Conservation (phyloP, 2,329 filamentous ascomycete species). For the Chaetomium sp. region DNA sequence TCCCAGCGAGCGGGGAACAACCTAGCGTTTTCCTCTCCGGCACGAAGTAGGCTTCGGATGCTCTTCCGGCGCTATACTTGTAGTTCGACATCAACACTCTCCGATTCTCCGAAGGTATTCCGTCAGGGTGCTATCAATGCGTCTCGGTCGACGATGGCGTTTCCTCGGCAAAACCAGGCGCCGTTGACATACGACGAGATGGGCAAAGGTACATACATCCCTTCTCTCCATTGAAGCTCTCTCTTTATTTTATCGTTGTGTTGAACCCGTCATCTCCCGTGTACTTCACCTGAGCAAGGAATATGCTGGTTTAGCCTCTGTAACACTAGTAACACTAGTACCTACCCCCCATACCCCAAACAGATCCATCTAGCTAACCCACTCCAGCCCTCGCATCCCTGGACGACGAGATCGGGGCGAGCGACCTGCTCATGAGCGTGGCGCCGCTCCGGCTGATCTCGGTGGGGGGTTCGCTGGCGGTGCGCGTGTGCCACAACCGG, state of each 20-base stretch:
- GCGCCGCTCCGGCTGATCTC: constrained; percentile 9
- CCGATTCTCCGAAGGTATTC: neutral
- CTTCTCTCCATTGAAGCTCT: neutral
- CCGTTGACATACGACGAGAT: constrained; percentile 17
- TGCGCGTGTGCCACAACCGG: constrained; percentile 13
- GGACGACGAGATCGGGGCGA: constrained; percentile 7
- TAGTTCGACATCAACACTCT: neutral
- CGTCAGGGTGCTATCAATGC: neutral
- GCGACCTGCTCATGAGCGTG: constrained; percentile 17
- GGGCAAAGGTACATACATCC: constrained; percentile 2
- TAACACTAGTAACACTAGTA: too few relatives aligned
- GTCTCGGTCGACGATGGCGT: neutral
- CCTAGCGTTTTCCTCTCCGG: neutral
- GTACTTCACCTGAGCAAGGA: neutral
- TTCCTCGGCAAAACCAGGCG: neutral
- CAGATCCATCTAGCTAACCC: neutral
- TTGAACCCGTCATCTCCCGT: neutral
- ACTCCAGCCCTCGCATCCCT: constrained; percentile 5
- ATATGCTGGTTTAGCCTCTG: neutral
- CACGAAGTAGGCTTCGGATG: neutral
- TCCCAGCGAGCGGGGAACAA: neutral
- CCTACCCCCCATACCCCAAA: neutral
- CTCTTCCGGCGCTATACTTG: neutral
- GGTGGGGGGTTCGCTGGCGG: constrained; percentile 10
- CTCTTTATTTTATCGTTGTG: neutral